Conservation (phyloP, 345 rosid species). For the Anastatica hierochuntica region DNA sequence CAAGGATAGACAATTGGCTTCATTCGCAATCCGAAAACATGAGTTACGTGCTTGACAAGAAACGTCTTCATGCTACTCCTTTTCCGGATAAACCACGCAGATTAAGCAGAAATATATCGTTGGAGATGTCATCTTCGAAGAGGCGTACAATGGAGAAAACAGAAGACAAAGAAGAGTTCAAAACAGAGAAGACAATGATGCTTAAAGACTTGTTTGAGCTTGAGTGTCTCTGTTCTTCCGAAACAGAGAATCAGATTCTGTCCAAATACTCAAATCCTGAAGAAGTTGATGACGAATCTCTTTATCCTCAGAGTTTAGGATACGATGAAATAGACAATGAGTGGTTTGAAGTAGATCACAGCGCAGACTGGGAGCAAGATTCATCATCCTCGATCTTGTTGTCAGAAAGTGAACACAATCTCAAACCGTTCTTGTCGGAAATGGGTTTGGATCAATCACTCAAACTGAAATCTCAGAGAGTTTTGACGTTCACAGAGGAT, state of each 20-base stretch:
- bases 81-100: too few relatives aligned
- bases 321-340: conserved; percentile 21
- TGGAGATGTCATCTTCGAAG: conserved; percentile 1
- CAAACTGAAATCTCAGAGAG: too few relatives aligned
- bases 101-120: conserved; percentile 4
- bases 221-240: conserved; percentile 25
- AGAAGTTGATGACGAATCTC: conserved; percentile 11
- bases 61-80: too few relatives aligned
- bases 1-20: conserved; percentile 42
- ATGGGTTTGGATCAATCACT: too few relatives aligned
- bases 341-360: conserved; percentile 14
- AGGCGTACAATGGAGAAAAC: conserved; percentile 1
- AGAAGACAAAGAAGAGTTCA: conserved; percentile 12
- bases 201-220: conserved; percentile 39
- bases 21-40: conserved; percentile 25
- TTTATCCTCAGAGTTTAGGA: conserved; percentile 13
- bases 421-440: too few relatives aligned
- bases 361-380: conserved; percentile 15
- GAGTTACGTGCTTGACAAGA: conserved; percentile 24
- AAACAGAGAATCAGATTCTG: conserved; percentile 27
- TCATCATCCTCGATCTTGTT: too few relatives aligned
- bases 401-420: too few relatives aligned
- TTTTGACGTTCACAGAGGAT: too few relatives aligned
- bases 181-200: conserved; percentile 19
- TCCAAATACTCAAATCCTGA: too few relatives aligned